Evolutionary conservation across 2,329 filamentous ascomycete genomes (phyloP).

Genomic region (Diplodia intermedia): DNA sequence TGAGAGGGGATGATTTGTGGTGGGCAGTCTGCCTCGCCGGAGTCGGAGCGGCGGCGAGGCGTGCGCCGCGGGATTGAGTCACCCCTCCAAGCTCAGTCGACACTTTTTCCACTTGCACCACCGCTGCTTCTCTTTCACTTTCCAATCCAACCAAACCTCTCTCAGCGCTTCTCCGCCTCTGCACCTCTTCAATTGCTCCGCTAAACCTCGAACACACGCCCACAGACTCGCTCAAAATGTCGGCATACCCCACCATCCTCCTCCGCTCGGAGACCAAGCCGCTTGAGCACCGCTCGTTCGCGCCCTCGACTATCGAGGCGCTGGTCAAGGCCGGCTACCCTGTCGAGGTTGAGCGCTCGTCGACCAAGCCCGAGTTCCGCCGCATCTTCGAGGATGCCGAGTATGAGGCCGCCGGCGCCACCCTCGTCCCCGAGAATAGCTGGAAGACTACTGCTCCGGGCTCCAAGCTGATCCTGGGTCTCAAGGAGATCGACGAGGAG

Average conservation of each 20-base stretch:
- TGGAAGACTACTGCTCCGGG: constrained; percentile 47
- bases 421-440: constrained; percentile 47
- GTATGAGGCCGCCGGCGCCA: constrained; percentile 49
- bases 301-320: constrained; percentile 49
- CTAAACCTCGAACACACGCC: neutral
- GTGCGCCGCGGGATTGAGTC: constrained; percentile 22
- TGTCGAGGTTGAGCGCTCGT: constrained; percentile 50
- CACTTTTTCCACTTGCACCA: constrained; percentile 13
- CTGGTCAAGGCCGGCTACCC: constrained; percentile 51
- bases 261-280: constrained; percentile 52
- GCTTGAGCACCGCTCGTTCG: constrained; percentile 51
- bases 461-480: constrained; percentile 51
- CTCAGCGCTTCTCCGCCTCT: neutral
- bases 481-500: constrained; percentile 52
- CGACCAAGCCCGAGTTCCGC: constrained; percentile 46
- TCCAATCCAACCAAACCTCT: neutral
- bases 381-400: constrained; percentile 53
- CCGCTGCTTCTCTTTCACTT: neutral
- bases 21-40: constrained; percentile 14
- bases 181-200: neutral
- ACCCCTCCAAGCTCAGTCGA: constrained; percentile 29
- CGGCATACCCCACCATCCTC: constrained; percentile 48
- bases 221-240: constrained; percentile 27
- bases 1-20: constrained; percentile 3
- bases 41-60: constrained; percentile 8